Conservation (phyloP, 345 rosid genomes). For the Eucalyptus caleyi region DNA sequence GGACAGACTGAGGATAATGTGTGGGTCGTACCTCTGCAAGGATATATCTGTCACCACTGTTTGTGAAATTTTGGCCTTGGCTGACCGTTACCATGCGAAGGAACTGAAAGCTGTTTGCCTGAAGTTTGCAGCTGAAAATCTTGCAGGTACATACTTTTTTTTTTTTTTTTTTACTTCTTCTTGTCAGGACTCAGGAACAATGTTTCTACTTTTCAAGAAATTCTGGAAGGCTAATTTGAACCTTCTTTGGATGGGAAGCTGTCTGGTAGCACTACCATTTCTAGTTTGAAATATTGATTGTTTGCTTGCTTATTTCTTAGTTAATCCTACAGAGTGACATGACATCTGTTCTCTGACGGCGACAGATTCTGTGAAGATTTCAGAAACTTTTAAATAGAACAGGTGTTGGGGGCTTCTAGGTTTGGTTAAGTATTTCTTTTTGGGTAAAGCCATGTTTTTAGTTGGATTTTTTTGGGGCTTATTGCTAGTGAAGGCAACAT, state of each 20-base stretch:
- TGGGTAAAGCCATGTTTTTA: background rate
- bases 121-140: constrained; percentile 40
- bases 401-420: background rate
- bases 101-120: constrained; percentile 48
- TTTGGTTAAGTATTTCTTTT: background rate
- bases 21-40: constrained; percentile 50
- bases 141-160: background rate
- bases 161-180: background rate
- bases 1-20: constrained; percentile 39
- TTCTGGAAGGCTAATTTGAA: background rate
- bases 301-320: background rate
- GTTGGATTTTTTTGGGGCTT: background rate
- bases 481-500: background rate
- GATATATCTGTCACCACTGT: constrained; percentile 42
- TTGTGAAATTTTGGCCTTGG: constrained; percentile 36
- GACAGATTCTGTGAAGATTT: background rate
- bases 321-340: background rate
- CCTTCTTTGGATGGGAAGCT: background rate
- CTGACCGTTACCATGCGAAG: constrained; percentile 38
- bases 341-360: background rate
- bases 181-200: background rate
- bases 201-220: background rate
- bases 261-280: background rate
- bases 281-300: background rate
- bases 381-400: background rate